Evolutionary conservation across 805 yeast species (phyloP), one percentile per base, ranked within the genome.

Genomic region (Yarrowia divulgata): DNA sequence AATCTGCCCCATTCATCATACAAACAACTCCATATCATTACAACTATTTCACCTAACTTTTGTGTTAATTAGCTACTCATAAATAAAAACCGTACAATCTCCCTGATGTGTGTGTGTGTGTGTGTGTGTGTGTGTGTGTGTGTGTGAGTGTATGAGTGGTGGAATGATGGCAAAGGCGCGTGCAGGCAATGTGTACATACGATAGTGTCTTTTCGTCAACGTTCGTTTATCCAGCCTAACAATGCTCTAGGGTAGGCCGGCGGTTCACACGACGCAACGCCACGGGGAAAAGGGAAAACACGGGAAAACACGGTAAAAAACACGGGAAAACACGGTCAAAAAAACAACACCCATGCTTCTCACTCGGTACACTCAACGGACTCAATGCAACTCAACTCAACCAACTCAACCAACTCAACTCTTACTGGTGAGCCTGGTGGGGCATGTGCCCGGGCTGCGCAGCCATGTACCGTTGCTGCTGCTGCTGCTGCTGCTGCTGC

Each of bases 391-490:
- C 29, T 23, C 29, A 23, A 23, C 29, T 23, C 58, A 45, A n/a
- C n/a, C n/a, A n/a, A n/a, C n/a, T n/a, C n/a, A n/a, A n/a, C n/a
- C n/a, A n/a, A 39, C 60, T 14, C 5, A n/a, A 39, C 19, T 8
- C 50, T 18, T 63, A 63, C 68, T 63, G 68, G 48, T 63, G 68
- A 14, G 55, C 55, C 57, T 48, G 68, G 46, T 63, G 68, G 48
- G 68, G 55, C 68, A 63, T 63, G 68, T 63, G 68, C n/a, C 68
- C 57, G 14, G 52, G 72, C 69, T 69, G 72, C 23, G 73, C 71
- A 39, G 73, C 70, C 74, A 74, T 69, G 67, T 74, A 74, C 60
- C 76, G 58, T 69, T 73, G 78, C 58, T 73, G 75, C 52, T 72
- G 77, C 69, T 73, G 77, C 55, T 73, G 75, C 48, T 74, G 77